phyloP scores from a whole-genome alignment of 306 rosid species.

The Amphicarpaea edgeworthii region DNA sequence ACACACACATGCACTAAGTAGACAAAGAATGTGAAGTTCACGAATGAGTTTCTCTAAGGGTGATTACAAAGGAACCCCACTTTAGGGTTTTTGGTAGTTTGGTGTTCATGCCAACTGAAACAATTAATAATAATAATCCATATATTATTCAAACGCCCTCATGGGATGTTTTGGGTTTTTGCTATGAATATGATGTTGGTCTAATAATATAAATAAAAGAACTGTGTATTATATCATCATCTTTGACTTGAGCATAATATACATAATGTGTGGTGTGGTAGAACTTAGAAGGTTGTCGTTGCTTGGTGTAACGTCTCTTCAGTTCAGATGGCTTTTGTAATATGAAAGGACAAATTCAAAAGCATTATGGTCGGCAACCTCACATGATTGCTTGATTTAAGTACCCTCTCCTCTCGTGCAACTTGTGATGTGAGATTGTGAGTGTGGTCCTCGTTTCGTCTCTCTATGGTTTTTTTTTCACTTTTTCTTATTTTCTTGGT shows the following conservation, averaged over 20 bases:
- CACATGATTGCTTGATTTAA: slow-evolving; percentile 37
- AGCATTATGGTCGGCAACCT: slow-evolving; percentile 27
- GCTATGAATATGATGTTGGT: slow-evolving; percentile 31
- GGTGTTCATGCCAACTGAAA: slow-evolving; percentile 36
- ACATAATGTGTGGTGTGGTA: slow-evolving; percentile 31
- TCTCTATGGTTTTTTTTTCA: neutral
- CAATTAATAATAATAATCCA: slow-evolving; percentile 40
- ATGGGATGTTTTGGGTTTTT: slow-evolving; percentile 38
- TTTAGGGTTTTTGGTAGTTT: neutral
- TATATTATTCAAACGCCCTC: slow-evolving; percentile 42
- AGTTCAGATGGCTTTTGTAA: slow-evolving; percentile 1
- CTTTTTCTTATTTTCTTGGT: neutral
- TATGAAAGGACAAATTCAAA: slow-evolving; percentile 10
- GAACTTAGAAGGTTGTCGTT: too few species aligned
- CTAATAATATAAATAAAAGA: too few species aligned
- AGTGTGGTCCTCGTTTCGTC: slow-evolving; percentile 12
- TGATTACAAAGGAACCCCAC: slow-evolving; percentile 45
- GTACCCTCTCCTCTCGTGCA: slow-evolving; percentile 16
- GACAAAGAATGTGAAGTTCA: slow-evolving; percentile 48
- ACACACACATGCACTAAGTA: slow-evolving; percentile 16
- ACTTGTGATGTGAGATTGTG: slow-evolving; percentile 32
- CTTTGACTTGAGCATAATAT: slow-evolving; percentile 16
- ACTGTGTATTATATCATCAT: too few species aligned
- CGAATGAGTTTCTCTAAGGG: slow-evolving; percentile 1
- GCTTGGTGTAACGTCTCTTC: slow-evolving; percentile 24